These are phyloP conservation scores for Acacia melanoxylon DNA, from an alignment of 306 rosid species.

Conservation along the genomic window DNA sequence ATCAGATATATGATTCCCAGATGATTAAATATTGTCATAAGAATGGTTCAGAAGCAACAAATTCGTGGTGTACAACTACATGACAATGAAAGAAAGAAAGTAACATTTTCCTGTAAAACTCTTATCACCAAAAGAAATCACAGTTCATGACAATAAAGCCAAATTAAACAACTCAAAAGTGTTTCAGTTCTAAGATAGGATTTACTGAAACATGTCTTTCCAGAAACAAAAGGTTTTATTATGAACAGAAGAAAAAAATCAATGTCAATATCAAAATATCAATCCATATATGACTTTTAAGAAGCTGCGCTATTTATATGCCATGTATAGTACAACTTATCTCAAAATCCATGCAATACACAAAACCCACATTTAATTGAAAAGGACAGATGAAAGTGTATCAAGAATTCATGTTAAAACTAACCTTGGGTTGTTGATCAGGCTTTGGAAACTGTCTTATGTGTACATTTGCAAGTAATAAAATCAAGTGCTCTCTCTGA, in stretches of 20 bases:
- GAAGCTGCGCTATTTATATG: background rate
- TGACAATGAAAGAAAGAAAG: background rate
- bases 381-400: background rate
- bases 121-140: background rate
- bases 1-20: background rate
- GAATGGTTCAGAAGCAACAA: background rate
- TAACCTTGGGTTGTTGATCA: slow-evolving; percentile 98
- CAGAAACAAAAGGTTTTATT: background rate
- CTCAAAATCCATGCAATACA: background rate
- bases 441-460: slow-evolving; percentile 92
- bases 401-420: slow-evolving; percentile 24
- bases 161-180: slow-evolving; percentile 5
- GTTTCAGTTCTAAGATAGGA: background rate
- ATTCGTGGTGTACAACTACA: background rate
- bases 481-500: slow-evolving; percentile 95
- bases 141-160: background rate
- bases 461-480: slow-evolving; percentile 96
- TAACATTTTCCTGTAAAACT: background rate
- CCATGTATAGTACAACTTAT: background rate
- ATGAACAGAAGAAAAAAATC: background rate
- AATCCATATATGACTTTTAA: background rate
- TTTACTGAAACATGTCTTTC: background rate
- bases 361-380: background rate
- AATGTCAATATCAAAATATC: background rate
- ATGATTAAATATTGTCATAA: slow-evolving; percentile 9